Conservation (phyloP, 192 early-diverging fungal genomes). For the Ambispora gerdemannii region DNA sequence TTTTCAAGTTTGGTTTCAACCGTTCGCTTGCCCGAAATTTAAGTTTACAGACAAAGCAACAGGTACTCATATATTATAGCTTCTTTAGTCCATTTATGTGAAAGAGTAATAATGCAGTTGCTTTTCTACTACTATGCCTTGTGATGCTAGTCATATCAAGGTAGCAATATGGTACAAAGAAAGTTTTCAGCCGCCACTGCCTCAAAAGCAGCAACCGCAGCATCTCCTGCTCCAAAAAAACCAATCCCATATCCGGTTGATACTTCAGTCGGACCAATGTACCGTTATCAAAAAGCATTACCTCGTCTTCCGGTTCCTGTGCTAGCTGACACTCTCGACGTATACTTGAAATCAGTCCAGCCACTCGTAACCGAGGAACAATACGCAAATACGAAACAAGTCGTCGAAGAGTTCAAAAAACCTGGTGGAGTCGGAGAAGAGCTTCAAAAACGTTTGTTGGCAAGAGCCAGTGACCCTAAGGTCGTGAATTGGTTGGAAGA, state of each 20-base stretch:
- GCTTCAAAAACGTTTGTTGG: slow-evolving; percentile 82
- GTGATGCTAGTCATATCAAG: no score
- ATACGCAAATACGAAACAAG: slow-evolving; percentile 61
- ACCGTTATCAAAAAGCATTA: slow-evolving; percentile 70
- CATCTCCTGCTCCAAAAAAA: neutral
- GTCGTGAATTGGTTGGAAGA: slow-evolving; percentile 89
- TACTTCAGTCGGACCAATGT: slow-evolving; percentile 59
- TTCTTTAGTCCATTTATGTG: no score
- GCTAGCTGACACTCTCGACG: slow-evolving; percentile 74
- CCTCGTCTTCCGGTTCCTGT: slow-evolving; percentile 89
- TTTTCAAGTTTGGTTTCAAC: neutral
- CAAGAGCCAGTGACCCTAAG: slow-evolving; percentile 67
- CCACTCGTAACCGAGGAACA: slow-evolving; percentile 70
- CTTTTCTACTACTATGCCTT: no score
- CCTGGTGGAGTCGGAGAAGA: slow-evolving; percentile 77
- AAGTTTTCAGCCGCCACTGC: neutral
- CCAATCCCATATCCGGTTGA: slow-evolving; percentile 22
- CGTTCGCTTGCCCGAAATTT: neutral
- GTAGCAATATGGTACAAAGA: slow-evolving; percentile 4
- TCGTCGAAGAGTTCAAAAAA: slow-evolving; percentile 74
- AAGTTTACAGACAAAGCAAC: neutral
- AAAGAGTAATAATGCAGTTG: no score
- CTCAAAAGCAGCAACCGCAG: neutral
- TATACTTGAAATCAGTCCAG: slow-evolving; percentile 77
- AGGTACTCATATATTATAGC: neutral